Conservation (phyloP, 1,139 yeast genomes). For the Hanseniaspora uvarum region DNA sequence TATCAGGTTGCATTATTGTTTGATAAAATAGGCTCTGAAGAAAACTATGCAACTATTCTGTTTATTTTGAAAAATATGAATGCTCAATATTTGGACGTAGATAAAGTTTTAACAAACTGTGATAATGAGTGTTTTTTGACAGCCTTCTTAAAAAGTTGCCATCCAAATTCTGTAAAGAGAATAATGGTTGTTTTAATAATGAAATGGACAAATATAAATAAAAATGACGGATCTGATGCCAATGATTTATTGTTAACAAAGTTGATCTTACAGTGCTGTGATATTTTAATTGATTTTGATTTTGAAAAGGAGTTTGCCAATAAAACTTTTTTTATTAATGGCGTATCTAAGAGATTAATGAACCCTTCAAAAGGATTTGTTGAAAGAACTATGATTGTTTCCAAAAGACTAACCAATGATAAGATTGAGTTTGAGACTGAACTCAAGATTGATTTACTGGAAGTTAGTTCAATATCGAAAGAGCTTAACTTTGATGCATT, state of each 20-base stretch:
- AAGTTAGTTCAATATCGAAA: not conserved
- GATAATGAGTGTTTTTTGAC: constrained; percentile 6
- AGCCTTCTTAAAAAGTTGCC: constrained; percentile 6
- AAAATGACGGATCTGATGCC: constrained; percentile 19
- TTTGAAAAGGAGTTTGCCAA: not conserved
- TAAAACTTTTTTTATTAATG: constrained; percentile 26
- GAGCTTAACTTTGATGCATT: not conserved
- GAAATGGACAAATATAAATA: constrained; percentile 26
- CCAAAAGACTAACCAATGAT: constrained; percentile 30
- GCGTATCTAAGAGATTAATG: constrained; percentile 31
- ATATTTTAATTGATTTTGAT: constrained; percentile 19
- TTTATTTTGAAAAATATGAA: constrained; percentile 11
- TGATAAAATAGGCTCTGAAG: not conserved
- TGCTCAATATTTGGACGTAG: constrained; percentile 10
- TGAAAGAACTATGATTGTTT: constrained; percentile 34
- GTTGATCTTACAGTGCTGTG: constrained; percentile 24
- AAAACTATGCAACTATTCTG: not conserved
- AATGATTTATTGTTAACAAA: constrained; percentile 21
- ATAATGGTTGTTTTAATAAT: constrained; percentile 16
- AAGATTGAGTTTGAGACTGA: constrained; percentile 30
- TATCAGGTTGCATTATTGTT: not conserved
- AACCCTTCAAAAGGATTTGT: constrained; percentile 27
- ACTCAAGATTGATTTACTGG: constrained; percentile 23
- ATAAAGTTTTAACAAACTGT: not conserved
- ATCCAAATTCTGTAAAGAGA: not conserved